Base-by-base conservation (phyloP, 345 rosid species). In the Salix purpurea region DNA sequence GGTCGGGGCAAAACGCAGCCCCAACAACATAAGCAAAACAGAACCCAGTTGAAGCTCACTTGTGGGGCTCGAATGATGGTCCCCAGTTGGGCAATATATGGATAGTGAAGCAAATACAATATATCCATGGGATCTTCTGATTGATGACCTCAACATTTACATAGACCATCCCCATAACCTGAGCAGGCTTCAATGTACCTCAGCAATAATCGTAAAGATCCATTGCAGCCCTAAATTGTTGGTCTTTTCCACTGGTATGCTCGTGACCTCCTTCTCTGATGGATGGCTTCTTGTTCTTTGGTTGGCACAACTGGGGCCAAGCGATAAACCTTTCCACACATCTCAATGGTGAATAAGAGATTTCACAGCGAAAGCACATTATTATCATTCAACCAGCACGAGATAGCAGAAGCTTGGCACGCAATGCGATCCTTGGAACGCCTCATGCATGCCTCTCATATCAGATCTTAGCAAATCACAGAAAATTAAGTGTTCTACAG, bases 191-290 rank as follows among this genome's bases (percentile, higher is more conserved):
- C 28, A 1, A 3, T 58, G 28, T 24, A 58, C 14, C 62, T 21
- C 14, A 3, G 12, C 62, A 58, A 58, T 58, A n/a, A 58, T 9
- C 62, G 11, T 58, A 58, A 58, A 9, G 28, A n/a, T 58, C 12
- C 62, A 58, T 9, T 3, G 62, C 62, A 32, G 3, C 30, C 2
- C 3, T 28, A 93, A 11, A 90, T 70, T 1, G 97, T 87, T 19
- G 97, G 99, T 73, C 99, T 82, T 80, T 96, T 96, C 99, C 98
- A 96, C 67, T 93, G 94, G 83, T 93, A 96, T 44, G 99, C 98
- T 72, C 99, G 89, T 11, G 99, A 91, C 84, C 98, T 91, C 86
- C 99, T 85, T 76, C 85, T 93, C 86, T 91, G 90, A 86, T 96
- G 99, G 77, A 83, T 75, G 46, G 90, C 84, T 82, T 90, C 94